These are phyloP conservation scores for Craterostigma plantagineum DNA, from an alignment of 257 asterid genomes.

Conservation along the genomic window DNA sequence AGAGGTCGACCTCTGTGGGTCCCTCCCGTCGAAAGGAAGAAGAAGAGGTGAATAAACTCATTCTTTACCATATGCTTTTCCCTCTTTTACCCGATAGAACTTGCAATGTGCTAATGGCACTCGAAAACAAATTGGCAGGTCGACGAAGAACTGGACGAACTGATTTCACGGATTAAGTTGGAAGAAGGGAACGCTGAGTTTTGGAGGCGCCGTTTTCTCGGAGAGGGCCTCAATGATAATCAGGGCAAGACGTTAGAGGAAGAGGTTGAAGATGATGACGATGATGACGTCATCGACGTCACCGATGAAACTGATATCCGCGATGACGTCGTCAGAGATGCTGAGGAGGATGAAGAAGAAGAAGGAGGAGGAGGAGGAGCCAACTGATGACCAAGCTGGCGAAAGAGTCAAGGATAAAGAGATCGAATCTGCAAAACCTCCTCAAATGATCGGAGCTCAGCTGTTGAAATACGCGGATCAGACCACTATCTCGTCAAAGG, in stretches of 20 bases:
- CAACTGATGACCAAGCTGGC: conserved; percentile 49
- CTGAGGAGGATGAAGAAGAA: conserved; percentile 54
- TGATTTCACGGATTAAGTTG: conserved; percentile 80
- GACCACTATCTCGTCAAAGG: conserved; percentile 44
- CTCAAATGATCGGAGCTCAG: conserved; percentile 95
- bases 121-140: conserved; percentile 24
- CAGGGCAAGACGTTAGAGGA: conserved; percentile 40
- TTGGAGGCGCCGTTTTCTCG: conserved; percentile 93
- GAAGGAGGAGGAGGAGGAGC: conserved; percentile 79
- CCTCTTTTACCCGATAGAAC: too few species aligned
- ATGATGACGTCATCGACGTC: conserved; percentile 31
- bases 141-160: conserved; percentile 85
- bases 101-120: background rate
- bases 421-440: conserved; percentile 61
- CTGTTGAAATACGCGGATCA: conserved; percentile 70
- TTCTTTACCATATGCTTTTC: background rate
- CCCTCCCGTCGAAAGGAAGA: conserved; percentile 93
- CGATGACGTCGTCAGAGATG: conserved; percentile 49
- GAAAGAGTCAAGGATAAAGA: conserved; percentile 73
- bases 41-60: conserved; percentile 46
- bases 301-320: conserved; percentile 42
- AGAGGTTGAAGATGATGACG: conserved; percentile 27
- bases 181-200: conserved; percentile 94
- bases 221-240: conserved; percentile 63
- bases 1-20: conserved; percentile 99